Evolutionary conservation across 1,284 basidiomycete genomes (phyloP), one percentile per base, ranked within the genome.

Genomic region (Ustilago crameri): DNA sequence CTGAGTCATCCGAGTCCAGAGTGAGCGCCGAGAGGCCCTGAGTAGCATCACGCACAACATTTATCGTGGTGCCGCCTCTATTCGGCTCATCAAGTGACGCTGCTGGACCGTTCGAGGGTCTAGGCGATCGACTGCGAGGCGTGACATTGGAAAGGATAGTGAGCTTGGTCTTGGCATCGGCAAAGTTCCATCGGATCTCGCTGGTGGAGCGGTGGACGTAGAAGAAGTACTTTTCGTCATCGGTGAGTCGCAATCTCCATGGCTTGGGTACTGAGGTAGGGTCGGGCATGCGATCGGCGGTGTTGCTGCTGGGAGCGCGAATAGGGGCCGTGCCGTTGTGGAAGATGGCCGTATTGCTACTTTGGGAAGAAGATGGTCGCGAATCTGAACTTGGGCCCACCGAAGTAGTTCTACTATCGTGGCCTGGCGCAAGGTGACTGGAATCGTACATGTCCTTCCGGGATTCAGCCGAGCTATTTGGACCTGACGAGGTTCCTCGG

Each of bases 381-480:
- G 63, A 72, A 12, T 61, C 63, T 24, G 38, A 42, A 32, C 55
- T 60, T 22, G 63, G 48, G 35, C 22, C 40, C 5, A 44, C 24
- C 14, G 69, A 72, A 3, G 45, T 44, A 7, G 58, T 27, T 10
- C 46, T 32, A 48, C 58, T 74, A 18, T 43, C 34, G 26, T 71
- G 64, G 12, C 12, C 23, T 12, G 59, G 46, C 8, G 93, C 94
- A 32, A 96, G 86, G 76, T 96, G 93, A 78, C 89, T 88, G n/a
- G 93, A 89, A 34, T 51, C 56, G 32, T 52, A 41, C 12, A 30
- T 20, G 18, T 58, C 63, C 17, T 54, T 61, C 59, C 56, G 65
- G 9, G 65, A 64, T 22, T 57, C 55, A 7, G 41, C 51, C 18
- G 65, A 62, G 52, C 61, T 62, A 52, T 46, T 49, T 18, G 53